Evolutionary conservation across 805 yeast species (phyloP).

Genomic region (Yarrowia sp.): DNA sequence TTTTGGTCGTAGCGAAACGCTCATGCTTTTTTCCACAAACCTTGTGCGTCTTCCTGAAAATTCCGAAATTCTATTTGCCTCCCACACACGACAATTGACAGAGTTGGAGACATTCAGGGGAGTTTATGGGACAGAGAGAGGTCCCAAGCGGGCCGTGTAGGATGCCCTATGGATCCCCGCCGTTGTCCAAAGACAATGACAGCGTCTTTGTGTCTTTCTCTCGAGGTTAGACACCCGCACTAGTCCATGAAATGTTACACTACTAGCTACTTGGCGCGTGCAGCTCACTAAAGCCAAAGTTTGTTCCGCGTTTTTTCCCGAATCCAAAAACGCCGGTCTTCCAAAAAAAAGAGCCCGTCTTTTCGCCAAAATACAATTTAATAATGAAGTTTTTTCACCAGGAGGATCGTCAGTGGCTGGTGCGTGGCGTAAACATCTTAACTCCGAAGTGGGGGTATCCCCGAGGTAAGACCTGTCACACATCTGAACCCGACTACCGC

Average conservation of each 20-base stretch:
- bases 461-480: not conserved
- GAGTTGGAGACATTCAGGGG: not conserved
- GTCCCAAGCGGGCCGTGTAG: too few relatives aligned
- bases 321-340: not conserved
- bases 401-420: conserved; percentile 1
- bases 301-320: not conserved
- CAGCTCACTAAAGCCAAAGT: not conserved
- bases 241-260: not conserved
- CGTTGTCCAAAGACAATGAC: not conserved
- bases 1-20: conserved; percentile 10
- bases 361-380: not conserved
- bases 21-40: not conserved
- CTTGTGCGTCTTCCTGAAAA: not conserved
- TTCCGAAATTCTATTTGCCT: not conserved
- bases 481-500: too few relatives aligned
- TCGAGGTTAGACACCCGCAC: not conserved
- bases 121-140: not conserved
- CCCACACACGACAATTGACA: not conserved
- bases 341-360: too few relatives aligned
- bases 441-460: conserved; percentile 6
- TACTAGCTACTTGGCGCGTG: too few relatives aligned
- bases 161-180: too few relatives aligned
- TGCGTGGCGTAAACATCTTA: not conserved
- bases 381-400: not conserved
- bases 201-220: not conserved